Conservation (phyloP, 805 yeast genomes). For the Pichia heedii region DNA sequence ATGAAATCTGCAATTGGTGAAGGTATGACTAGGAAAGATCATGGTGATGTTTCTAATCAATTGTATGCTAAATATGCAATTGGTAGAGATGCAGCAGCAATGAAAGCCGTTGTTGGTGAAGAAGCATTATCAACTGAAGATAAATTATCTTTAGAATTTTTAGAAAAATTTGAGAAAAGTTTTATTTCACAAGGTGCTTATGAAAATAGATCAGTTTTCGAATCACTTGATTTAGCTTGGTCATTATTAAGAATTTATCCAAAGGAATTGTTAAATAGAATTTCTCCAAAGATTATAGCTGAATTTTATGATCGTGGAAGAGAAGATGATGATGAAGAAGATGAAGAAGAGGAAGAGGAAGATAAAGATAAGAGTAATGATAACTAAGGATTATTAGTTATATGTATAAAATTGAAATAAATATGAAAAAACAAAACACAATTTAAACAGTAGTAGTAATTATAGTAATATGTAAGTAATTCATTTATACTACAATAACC, state of each 20-base stretch:
- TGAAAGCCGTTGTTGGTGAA: slow-evolving; percentile 99
- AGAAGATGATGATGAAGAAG: slow-evolving; percentile 31
- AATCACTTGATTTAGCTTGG: slow-evolving; percentile 98
- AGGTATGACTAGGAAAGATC: slow-evolving; percentile 99
- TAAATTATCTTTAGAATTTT: slow-evolving; percentile 91
- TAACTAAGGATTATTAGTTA: background rate
- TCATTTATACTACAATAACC: too few relatives aligned
- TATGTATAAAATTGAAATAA: background rate
- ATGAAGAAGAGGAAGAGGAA: slow-evolving; percentile 9
- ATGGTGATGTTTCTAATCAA: slow-evolving; percentile 98
- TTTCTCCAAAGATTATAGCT: slow-evolving; percentile 90
- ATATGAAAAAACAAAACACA: slow-evolving; percentile 6
- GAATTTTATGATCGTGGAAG: slow-evolving; percentile 93
- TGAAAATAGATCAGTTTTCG: slow-evolving; percentile 90
- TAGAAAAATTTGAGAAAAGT: slow-evolving; percentile 95
- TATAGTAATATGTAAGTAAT: too few relatives aligned
- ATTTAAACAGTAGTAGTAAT: too few relatives aligned
- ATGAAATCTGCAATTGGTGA: slow-evolving; percentile 99
- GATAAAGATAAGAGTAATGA: background rate
- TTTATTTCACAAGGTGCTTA: slow-evolving; percentile 95
- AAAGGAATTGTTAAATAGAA: slow-evolving; percentile 96
- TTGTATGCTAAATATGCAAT: slow-evolving; percentile 98
- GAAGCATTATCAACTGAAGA: slow-evolving; percentile 98
- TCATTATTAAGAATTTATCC: slow-evolving; percentile 96
- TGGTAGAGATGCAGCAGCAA: slow-evolving; percentile 99